Evolutionary conservation across 2,329 filamentous ascomycete species (phyloP).

Genomic region (Fusarium coffeatum): DNA sequence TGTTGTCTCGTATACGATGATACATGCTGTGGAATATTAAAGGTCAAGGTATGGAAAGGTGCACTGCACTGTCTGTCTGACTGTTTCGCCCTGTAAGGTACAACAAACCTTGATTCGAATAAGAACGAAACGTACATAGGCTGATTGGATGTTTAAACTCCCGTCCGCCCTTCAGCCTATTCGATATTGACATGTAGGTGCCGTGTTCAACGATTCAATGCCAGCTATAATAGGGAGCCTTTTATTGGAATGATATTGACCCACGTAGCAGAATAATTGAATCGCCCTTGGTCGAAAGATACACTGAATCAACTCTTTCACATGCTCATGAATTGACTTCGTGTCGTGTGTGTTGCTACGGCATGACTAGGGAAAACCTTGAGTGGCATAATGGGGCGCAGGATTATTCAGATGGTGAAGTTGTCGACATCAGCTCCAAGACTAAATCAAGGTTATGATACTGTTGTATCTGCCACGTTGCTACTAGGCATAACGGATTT

Average conservation of each 20-base stretch:
- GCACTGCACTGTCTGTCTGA: background rate
- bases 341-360: constrained; percentile 11
- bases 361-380: constrained; percentile 14
- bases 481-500: background rate
- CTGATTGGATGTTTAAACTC: constrained; percentile 4
- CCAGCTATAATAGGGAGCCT: constrained; percentile 14
- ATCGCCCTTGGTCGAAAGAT: constrained; percentile 3
- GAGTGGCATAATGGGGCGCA: constrained; percentile 18
- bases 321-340: constrained; percentile 24
- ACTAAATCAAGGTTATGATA: background rate
- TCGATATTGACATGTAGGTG: background rate
- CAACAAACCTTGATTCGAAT: background rate
- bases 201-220: constrained; percentile 8
- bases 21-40: background rate
- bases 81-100: constrained; percentile 1
- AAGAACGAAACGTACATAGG: background rate
- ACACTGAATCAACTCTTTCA: constrained; percentile 15
- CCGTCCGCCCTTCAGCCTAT: constrained; percentile 5
- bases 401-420: constrained; percentile 7
- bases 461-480: background rate
- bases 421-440: background rate
- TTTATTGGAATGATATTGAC: constrained; percentile 35
- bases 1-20: background rate
- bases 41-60: background rate
- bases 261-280: constrained; percentile 26